These are phyloP conservation scores for Fusarium aywerte DNA, from an alignment of 2,329 filamentous ascomycete species.

Conservation along the genomic window DNA sequence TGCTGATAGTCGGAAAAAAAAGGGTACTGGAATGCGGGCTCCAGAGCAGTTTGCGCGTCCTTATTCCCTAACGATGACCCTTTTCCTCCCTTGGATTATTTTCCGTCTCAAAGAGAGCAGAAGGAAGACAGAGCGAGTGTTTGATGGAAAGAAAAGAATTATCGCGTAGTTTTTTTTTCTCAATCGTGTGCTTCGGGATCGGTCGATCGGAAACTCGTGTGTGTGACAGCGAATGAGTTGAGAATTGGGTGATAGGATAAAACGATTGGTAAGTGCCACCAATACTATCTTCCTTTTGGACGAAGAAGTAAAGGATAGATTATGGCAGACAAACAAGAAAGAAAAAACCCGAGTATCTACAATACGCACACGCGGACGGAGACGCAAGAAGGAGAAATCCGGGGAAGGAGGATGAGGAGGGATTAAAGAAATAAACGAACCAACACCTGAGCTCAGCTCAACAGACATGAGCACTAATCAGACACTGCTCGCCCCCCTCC, in stretches of 20 bases:
- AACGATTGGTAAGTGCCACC: constrained; percentile 28
- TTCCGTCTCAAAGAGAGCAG: constrained; percentile 16
- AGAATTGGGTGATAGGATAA: not conserved
- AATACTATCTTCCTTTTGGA: constrained; percentile 18
- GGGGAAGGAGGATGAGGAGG: constrained; percentile 30
- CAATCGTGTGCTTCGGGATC: constrained; percentile 13
- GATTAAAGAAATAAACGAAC: constrained; percentile 33
- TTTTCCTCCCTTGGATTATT: constrained; percentile 11
- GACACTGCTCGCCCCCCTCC: not conserved
- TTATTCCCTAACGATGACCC: not conserved
- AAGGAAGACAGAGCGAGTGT: constrained; percentile 16
- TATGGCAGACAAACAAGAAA: constrained; percentile 17
- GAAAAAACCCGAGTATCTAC: constrained; percentile 19
- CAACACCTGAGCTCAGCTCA: not conserved
- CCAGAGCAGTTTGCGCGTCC: constrained; percentile 37
- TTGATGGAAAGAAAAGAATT: not conserved
- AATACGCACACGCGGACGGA: constrained; percentile 14
- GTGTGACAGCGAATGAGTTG: constrained; percentile 31
- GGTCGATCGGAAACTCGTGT: constrained; percentile 29
- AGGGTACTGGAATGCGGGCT: constrained; percentile 38
- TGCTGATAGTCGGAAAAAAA: constrained; percentile 14
- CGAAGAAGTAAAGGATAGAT: constrained; percentile 9
- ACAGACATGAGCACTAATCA: not conserved
- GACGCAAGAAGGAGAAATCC: constrained; percentile 15
- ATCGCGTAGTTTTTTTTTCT: constrained; percentile 8